Evolutionary conservation across 805 yeast genomes (phyloP).

Genomic region (Nakazawaea wickerhamii): DNA sequence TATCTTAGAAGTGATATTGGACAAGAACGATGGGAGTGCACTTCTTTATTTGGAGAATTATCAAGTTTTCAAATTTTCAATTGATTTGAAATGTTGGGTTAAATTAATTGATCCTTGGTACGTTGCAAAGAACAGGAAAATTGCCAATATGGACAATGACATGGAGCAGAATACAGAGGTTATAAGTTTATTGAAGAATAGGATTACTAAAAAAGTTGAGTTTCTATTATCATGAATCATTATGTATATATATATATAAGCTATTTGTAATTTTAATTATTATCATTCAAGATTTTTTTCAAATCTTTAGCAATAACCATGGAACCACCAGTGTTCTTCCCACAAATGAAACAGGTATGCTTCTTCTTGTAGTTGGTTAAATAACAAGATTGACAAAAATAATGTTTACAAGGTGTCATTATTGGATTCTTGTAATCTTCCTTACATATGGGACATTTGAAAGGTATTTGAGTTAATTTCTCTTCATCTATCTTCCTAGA

Average conservation of each 20-base stretch:
- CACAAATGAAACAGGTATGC: slow-evolving; percentile 52
- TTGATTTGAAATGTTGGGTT: slow-evolving; percentile 40
- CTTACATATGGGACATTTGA: slow-evolving; percentile 59
- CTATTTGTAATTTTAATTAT: slow-evolving; percentile 3
- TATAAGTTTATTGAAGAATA: slow-evolving; percentile 16
- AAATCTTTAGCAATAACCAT: slow-evolving; percentile 39
- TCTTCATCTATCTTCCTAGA: slow-evolving; percentile 4
- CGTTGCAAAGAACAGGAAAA: slow-evolving; percentile 5
- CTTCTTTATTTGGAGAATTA: slow-evolving; percentile 32
- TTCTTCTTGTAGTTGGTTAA: slow-evolving; percentile 36
- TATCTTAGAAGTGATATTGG: slow-evolving; percentile 29
- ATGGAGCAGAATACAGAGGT: background rate
- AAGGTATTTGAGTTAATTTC: slow-evolving; percentile 37
- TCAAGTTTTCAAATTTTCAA: slow-evolving; percentile 39
- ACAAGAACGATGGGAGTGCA: slow-evolving; percentile 34
- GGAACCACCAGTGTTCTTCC: slow-evolving; percentile 51
- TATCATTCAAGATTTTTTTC: slow-evolving; percentile 18
- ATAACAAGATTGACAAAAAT: slow-evolving; percentile 61
- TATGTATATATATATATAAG: background rate
- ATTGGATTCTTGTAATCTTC: slow-evolving; percentile 50
- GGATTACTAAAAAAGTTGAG: slow-evolving; percentile 19
- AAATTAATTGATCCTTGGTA: slow-evolving; percentile 37
- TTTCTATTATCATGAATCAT: slow-evolving; percentile 13
- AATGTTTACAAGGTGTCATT: slow-evolving; percentile 55
- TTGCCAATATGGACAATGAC: background rate